A percentile compares a stretch with the other conserved stretches of the same genome.
Evolutionary conservation across 108 stramenopile species (phyloP).

Genomic region (Cyclotella choctawhatcheeana): DNA sequence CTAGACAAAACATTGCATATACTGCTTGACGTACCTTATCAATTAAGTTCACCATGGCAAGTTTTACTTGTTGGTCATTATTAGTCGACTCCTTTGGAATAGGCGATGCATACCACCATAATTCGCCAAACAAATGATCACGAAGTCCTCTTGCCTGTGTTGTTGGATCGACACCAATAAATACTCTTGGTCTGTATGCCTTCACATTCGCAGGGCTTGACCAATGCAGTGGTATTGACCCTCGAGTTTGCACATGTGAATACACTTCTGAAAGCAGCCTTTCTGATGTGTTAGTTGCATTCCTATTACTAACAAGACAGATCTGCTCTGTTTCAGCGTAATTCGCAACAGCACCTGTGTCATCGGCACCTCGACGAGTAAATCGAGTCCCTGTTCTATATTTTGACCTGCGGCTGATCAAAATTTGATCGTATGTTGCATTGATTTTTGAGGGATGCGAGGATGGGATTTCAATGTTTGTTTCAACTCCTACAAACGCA

Average conservation of each 20-base stretch:
- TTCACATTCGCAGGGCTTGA: conserved; percentile 89
- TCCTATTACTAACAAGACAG: conserved; percentile 36
- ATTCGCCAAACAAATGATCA: conserved; percentile 74
- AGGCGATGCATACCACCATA: conserved; percentile 50
- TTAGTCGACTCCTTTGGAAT: neutral
- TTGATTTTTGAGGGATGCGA: neutral
- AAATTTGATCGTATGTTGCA: conserved; percentile 69
- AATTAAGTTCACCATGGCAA: conserved; percentile 88
- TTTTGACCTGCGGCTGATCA: conserved; percentile 89
- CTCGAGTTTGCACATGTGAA: conserved; percentile 90
- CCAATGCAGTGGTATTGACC: conserved; percentile 96
- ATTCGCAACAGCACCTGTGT: conserved; percentile 91
- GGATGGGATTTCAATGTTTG: conserved; percentile 40
- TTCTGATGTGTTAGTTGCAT: neutral
- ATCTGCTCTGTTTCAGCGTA: conserved; percentile 97
- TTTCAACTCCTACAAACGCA: conserved; percentile 87
- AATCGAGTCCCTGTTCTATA: conserved; percentile 95
- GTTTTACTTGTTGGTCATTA: conserved; percentile 18
- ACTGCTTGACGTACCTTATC: no score
- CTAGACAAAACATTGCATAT: no score
- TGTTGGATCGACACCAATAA: conserved; percentile 81
- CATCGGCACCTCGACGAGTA: conserved; percentile 92
- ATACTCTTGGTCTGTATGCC: conserved; percentile 87
- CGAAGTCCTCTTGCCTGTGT: conserved; percentile 77
- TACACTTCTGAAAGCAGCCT: conserved; percentile 21